phyloP scores from a whole-genome alignment of 352 stramenopile genomes.

The Phytopythium litorale region DNA sequence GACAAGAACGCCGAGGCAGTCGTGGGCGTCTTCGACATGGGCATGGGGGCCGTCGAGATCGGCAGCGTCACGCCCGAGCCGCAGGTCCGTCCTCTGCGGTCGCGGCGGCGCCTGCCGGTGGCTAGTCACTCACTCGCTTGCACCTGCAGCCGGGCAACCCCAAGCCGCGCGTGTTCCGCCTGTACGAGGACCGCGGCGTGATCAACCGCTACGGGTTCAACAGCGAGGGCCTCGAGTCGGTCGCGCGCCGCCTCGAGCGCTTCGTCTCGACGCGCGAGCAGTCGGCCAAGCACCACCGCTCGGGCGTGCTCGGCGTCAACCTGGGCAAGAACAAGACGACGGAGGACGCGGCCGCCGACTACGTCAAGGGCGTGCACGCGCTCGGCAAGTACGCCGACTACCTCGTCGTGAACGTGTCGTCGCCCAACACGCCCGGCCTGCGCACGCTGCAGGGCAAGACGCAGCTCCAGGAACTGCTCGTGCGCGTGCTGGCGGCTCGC shows the following conservation, averaged over 20 bases:
- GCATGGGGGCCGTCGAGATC: slow-evolving; percentile 96
- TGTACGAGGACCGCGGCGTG: slow-evolving; percentile 92
- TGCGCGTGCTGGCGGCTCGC: slow-evolving; percentile 61
- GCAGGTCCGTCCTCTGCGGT: slow-evolving; percentile 36
- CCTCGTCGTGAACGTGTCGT: slow-evolving; percentile 98
- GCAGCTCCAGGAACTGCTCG: slow-evolving; percentile 77
- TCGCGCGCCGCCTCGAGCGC: slow-evolving; percentile 58
- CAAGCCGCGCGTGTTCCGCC: slow-evolving; percentile 95
- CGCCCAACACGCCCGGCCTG: slow-evolving; percentile 93
- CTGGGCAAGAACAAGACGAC: slow-evolving; percentile 98
- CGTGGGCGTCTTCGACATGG: slow-evolving; percentile 90
- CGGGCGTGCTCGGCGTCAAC: slow-evolving; percentile 94
- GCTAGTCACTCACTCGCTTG: too few species aligned
- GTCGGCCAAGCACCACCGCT: slow-evolving; percentile 27
- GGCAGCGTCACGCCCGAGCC: slow-evolving; percentile 93
- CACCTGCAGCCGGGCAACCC: slow-evolving; percentile 84
- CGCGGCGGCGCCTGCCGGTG: neutral
- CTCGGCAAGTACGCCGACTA: slow-evolving; percentile 96
- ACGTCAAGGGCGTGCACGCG: slow-evolving; percentile 87
- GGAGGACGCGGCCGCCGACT: slow-evolving; percentile 82
- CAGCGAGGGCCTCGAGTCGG: slow-evolving; percentile 85
- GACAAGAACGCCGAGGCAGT: slow-evolving; percentile 97
- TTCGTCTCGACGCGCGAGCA: slow-evolving; percentile 43
- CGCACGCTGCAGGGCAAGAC: slow-evolving; percentile 76
- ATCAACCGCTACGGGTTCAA: slow-evolving; percentile 99